Evolutionary conservation across 2,329 filamentous ascomycete species (phyloP), one percentile per base, ranked within the genome.

Genomic region (Pseudohalonectria lignicola): DNA sequence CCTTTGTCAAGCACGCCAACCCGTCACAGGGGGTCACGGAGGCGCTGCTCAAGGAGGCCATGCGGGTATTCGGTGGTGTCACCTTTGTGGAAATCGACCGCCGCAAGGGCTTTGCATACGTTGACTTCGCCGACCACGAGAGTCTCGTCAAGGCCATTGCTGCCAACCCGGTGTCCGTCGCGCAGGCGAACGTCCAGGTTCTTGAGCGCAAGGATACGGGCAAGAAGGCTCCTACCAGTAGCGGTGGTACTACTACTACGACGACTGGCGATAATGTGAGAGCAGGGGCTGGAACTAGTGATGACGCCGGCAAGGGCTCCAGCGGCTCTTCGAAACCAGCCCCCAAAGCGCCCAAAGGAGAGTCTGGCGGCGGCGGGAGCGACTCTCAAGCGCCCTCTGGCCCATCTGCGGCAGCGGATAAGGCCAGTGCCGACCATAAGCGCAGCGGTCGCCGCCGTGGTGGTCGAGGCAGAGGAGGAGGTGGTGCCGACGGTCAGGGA

Each of bases 1-100:
- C 79, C 16, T 88, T 88, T 52, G 65, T 88, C 43, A 88, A 88
- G 57, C 82, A 87, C 49, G 82, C 81, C 37, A 94, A 93, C 53
- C 77, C 86, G 10, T 92, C 87, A 0, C 90, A 95, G 54, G 90
- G 90, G 12, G 84, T 95, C 34, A 95, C 86, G 0, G 90, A 95
- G 53, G 64, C 80, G 0, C 61, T 87, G 0, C 74, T 96, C 2
- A 79, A 82, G 49, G 73, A 82, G 47, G 79, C 83, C 1, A 76
- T 96, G 53, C 71, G 79, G 32, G 59, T 63, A 0, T 94, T 86
- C 49, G 90, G 90, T 2, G 58, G 73, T 1, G 74, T 95, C 33
- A 75, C 75, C 1, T 82, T 77, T 46, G 85, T 94, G 15, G 90
- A 95, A 50, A 90, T 96, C 39, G 90, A 96, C 55, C 88, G 87